Conservation (phyloP, 1,139 yeast genomes). For the Sugiyamaella grinbergsii region DNA sequence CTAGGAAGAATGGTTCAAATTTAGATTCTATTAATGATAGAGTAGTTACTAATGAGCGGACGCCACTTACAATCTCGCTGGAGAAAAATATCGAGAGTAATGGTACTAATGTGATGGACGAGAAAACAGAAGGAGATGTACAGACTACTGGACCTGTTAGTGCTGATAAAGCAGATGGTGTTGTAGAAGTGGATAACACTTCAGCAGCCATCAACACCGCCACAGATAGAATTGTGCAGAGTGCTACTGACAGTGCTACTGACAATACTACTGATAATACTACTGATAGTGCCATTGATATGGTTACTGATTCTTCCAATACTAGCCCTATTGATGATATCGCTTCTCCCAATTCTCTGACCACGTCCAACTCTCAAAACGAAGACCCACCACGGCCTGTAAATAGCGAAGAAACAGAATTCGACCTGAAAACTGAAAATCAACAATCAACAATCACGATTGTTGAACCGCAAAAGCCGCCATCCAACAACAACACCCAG, state of each 20-base stretch:
- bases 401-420: background rate
- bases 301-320: background rate
- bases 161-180: background rate
- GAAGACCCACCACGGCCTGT: background rate
- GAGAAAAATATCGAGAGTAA: slow-evolving; percentile 3
- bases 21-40: slow-evolving; percentile 8
- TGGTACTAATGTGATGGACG: background rate
- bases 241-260: background rate
- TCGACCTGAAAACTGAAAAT: background rate
- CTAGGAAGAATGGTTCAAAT: slow-evolving; percentile 18
- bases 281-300: background rate
- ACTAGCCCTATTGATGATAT: background rate
- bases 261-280: too few species aligned
- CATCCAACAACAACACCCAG: background rate
- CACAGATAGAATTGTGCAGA: background rate
- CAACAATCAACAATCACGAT: background rate
- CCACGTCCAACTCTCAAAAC: background rate
- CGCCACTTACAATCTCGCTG: background rate
- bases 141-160: background rate
- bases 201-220: too few species aligned
- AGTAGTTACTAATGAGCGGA: background rate
- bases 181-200: too few species aligned
- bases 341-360: background rate
- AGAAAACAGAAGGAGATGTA: background rate
- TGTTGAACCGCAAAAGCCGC: background rate